Evolutionary conservation across 345 rosid genomes (phyloP).

Genomic region (Pistacia integerrima): DNA sequence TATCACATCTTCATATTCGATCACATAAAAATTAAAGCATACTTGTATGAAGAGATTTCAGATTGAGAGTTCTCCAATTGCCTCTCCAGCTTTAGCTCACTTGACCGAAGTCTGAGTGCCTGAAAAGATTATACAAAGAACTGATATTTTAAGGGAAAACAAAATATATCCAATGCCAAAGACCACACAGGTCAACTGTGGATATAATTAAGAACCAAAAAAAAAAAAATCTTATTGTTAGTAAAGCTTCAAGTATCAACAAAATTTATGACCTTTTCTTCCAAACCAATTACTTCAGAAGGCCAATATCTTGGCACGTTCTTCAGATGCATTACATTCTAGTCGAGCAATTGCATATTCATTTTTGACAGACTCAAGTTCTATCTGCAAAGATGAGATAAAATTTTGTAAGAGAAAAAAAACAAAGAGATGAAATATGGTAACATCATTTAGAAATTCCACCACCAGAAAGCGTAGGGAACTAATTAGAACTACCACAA

Average conservation of each 20-base stretch:
- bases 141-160: neutral
- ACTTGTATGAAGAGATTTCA: constrained; percentile 76
- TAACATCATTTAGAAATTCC: neutral
- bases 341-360: constrained; percentile 77
- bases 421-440: too few relatives aligned
- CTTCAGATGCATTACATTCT: constrained; percentile 92
- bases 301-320: constrained; percentile 91
- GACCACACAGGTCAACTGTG: constrained; percentile 3
- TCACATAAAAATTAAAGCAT: constrained; percentile 32
- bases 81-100: constrained; percentile 92
- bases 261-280: constrained; percentile 76
- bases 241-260: too few relatives aligned
- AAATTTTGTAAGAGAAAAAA: neutral
- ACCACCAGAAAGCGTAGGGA: neutral
- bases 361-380: constrained; percentile 72
- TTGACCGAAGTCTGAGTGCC: constrained; percentile 95
- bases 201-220: neutral
- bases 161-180: constrained; percentile 15
- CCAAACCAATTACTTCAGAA: constrained; percentile 94
- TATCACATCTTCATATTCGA: constrained; percentile 1
- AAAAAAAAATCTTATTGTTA: neutral
- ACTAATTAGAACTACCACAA: neutral
- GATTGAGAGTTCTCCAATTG: constrained; percentile 75
- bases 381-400: constrained; percentile 54
- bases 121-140: constrained; percentile 29